phyloP scores from a whole-genome alignment of 1,284 basidiomycete genomes.

The Puccinia triticina region DNA sequence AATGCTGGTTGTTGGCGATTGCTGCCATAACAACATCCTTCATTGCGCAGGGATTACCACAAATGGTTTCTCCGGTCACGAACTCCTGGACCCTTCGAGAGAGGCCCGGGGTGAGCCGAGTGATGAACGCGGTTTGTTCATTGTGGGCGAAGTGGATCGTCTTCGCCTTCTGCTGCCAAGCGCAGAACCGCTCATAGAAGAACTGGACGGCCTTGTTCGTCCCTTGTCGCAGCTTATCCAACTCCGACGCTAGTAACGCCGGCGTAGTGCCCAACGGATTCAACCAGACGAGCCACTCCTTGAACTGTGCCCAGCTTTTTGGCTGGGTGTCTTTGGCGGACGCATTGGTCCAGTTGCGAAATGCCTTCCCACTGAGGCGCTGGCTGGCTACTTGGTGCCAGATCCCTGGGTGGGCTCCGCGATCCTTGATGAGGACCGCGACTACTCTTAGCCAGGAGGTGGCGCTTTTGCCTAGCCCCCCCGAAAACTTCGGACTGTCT shows the following conservation, averaged over 20 bases:
- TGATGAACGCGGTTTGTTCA: neutral
- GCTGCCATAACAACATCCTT: neutral
- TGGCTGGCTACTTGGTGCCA: neutral
- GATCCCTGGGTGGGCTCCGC: neutral
- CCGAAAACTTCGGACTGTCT: neutral
- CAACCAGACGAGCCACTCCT: neutral
- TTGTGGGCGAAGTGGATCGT: neutral
- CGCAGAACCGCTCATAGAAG: neutral
- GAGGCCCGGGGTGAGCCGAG: neutral
- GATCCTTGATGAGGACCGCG: neutral
- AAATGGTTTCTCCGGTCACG: neutral
- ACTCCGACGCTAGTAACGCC: neutral
- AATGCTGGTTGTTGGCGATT: neutral
- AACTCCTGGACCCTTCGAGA: neutral
- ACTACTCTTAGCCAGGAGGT: neutral
- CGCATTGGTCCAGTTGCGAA: neutral
- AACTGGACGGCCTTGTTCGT: neutral
- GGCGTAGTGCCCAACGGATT: neutral
- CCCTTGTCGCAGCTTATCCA: neutral
- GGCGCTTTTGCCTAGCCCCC: neutral
- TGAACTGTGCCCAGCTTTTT: neutral
- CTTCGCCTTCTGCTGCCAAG: neutral
- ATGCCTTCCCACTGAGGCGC: neutral
- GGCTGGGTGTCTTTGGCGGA: neutral
- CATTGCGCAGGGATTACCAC: neutral